Percentiles rank a stretch among this genome's conserved stretches.
Evolutionary conservation across 176 grass and related monocot species (phyloP).

Genomic region (Canna indica): DNA sequence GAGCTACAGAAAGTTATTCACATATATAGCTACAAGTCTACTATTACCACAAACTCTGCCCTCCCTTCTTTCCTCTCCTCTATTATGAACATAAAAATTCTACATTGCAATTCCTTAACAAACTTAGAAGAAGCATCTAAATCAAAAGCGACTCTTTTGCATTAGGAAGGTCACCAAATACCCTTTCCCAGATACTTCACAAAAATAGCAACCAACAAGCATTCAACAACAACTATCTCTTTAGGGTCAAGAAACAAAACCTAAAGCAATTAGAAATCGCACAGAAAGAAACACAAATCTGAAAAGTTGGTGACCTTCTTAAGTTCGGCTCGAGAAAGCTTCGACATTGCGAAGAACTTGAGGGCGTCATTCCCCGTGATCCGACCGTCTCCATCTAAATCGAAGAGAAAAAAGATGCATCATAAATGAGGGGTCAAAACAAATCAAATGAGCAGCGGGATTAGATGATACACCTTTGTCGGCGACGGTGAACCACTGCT

Average conservation of each 20-base stretch:
- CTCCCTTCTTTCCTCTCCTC: neutral
- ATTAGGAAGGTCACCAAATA: neutral
- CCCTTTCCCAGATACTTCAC: neutral
- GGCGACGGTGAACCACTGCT: slow-evolving; percentile 50
- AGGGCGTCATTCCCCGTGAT: slow-evolving; percentile 72
- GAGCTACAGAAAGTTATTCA: neutral
- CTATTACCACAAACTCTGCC: neutral
- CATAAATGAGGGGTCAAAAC: neutral
- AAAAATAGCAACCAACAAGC: neutral
- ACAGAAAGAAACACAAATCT: neutral
- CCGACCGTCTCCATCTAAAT: slow-evolving; percentile 59
- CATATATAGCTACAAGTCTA: neutral
- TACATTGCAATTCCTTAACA: neutral
- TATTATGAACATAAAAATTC: too few species aligned
- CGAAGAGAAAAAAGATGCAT: neutral
- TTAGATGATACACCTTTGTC: slow-evolving; percentile 30
- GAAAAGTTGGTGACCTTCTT: slow-evolving; percentile 39
- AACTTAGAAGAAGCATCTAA: neutral
- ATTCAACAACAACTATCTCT: neutral
- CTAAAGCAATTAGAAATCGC: too few species aligned
- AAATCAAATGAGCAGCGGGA: neutral
- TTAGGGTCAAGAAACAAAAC: too few species aligned
- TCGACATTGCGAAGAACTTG: slow-evolving; percentile 88
- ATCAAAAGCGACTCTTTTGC: too few species aligned
- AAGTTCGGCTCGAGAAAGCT: slow-evolving; percentile 62